phyloP scores from a whole-genome alignment of 306 rosid genomes.

The Citrullus amarus region DNA sequence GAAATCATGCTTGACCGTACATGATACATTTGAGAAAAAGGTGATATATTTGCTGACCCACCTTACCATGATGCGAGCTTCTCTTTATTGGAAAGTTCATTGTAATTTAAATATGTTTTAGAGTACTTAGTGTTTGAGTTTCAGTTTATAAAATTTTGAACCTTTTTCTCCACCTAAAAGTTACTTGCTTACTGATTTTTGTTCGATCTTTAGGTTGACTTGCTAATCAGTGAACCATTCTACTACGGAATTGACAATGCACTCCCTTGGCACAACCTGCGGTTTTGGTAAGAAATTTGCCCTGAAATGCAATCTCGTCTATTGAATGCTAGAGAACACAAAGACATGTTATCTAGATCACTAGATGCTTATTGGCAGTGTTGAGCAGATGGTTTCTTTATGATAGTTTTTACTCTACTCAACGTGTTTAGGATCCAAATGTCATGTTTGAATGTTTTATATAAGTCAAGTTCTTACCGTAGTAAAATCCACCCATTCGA shows the following conservation, averaged over 20 bases:
- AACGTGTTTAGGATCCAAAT: background rate
- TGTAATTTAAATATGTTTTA: background rate
- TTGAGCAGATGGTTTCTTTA: background rate
- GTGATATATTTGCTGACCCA: slow-evolving; percentile 6
- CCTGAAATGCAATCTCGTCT: background rate
- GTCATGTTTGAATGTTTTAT: background rate
- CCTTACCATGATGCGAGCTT: background rate
- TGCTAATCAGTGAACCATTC: slow-evolving; percentile 81
- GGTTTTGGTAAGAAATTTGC: slow-evolving; percentile 63
- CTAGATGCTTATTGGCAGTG: background rate
- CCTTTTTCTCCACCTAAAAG: background rate
- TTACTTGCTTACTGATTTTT: background rate
- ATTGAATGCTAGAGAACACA: background rate
- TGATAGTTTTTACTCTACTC: background rate
- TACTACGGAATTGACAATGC: slow-evolving; percentile 57
- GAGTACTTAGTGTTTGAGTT: background rate
- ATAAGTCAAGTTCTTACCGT: background rate
- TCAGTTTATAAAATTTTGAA: background rate
- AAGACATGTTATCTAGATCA: background rate
- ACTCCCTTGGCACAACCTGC: slow-evolving; percentile 94
- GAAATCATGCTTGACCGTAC: slow-evolving; percentile 32
- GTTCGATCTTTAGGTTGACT: slow-evolving; percentile 46
- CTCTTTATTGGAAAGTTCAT: background rate
- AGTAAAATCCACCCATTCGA: background rate
- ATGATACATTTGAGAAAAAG: slow-evolving; percentile 51